Evolutionary conservation across 805 yeast genomes (phyloP).

Genomic region (Candida patagonica): DNA sequence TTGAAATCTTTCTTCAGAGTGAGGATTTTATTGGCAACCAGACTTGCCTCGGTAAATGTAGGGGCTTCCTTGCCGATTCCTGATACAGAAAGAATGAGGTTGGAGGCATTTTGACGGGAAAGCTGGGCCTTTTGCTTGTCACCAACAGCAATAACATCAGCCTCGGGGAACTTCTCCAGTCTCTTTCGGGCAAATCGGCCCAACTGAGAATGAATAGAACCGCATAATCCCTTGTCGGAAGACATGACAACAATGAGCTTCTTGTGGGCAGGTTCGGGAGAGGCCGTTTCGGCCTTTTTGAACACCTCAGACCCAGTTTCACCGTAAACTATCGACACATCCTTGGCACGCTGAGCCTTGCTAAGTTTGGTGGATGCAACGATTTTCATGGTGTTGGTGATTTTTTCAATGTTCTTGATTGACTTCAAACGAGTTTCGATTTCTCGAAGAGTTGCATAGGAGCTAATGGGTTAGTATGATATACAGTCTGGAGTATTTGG

Average conservation of each 20-base stretch:
- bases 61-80: conserved; percentile 98
- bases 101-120: conserved; percentile 65
- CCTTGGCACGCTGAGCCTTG: conserved; percentile 94
- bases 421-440: conserved; percentile 97
- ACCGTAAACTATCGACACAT: conserved; percentile 75
- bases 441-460: conserved; percentile 97
- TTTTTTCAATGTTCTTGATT: conserved; percentile 97
- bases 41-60: conserved; percentile 79
- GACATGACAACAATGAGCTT: conserved; percentile 80
- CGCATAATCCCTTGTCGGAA: conserved; percentile 98
- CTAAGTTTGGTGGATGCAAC: conserved; percentile 95
- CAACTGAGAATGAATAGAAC: conserved; percentile 93
- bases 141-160: conserved; percentile 83
- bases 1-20: conserved; percentile 39
- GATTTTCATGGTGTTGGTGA: conserved; percentile 98
- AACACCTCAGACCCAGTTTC: conserved; percentile 71
- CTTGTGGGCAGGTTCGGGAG: conserved; percentile 44
- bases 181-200: conserved; percentile 78
- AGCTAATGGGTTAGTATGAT: conserved; percentile 43
- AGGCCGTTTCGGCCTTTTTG: conserved; percentile 69
- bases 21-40: conserved; percentile 76
- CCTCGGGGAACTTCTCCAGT: conserved; percentile 50
- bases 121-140: conserved; percentile 90
- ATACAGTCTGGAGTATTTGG: too few relatives aligned
- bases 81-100: conserved; percentile 66